Conservation (phyloP, 148 eudicot genomes). For the Fagopyrum tataricum region DNA sequence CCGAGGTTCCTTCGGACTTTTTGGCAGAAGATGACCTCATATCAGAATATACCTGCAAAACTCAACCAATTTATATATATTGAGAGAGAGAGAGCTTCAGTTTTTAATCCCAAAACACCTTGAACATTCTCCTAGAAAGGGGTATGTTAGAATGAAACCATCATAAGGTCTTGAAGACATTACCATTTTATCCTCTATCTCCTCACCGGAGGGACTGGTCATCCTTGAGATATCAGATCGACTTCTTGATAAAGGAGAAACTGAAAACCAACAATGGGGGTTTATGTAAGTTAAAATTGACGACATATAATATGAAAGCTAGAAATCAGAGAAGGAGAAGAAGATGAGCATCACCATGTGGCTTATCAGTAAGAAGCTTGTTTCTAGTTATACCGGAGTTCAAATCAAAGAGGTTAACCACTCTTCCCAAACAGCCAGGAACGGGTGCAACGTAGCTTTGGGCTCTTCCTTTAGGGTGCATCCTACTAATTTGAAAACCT, state of each 20-base stretch:
- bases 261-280: conserved; percentile 27
- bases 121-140: neutral
- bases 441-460: conserved; percentile 28
- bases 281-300: neutral
- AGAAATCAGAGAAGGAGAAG: neutral
- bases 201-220: conserved; percentile 35
- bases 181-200: conserved; percentile 65
- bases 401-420: conserved; percentile 82
- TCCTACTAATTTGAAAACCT: conserved; percentile 49
- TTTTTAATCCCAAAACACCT: neutral
- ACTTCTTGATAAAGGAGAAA: conserved; percentile 61
- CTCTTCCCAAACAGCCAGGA: conserved; percentile 83
- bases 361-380: conserved; percentile 72
- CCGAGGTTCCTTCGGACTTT: conserved; percentile 59
- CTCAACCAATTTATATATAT: conserved; percentile 4
- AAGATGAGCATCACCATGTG: conserved; percentile 26
- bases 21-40: conserved; percentile 35
- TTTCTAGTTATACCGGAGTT: conserved; percentile 48
- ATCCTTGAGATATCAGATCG: conserved; percentile 53
- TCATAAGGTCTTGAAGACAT: neutral
- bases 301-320: neutral
- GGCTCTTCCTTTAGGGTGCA: conserved; percentile 33
- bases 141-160: neutral
- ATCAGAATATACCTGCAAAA: conserved; percentile 59
- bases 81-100: neutral